Percentiles rank a stretch among this genome's conserved stretches.
These are phyloP conservation scores for Syzygium malaccense DNA, from an alignment of 441 rosid genomes.

Conservation along the genomic window DNA sequence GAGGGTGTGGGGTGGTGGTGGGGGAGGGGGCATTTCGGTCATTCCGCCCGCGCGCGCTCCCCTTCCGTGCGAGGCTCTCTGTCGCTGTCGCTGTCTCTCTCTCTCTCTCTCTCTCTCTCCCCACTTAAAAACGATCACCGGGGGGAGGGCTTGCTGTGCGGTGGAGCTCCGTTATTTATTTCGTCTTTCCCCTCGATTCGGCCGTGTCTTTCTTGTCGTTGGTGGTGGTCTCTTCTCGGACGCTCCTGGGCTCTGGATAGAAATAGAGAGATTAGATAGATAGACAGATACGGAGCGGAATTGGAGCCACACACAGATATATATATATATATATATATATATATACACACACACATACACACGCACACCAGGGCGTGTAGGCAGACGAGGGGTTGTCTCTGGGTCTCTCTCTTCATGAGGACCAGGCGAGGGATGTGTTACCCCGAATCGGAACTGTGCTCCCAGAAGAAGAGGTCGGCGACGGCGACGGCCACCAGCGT, in stretches of 20 bases:
- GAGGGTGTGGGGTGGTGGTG: too few species aligned
- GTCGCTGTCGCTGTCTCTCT: not conserved
- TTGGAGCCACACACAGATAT: not conserved
- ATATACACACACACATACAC: too few species aligned
- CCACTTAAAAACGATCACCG: not conserved
- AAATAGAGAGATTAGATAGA: not conserved
- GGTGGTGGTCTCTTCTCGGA: not conserved
- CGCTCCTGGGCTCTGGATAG: constrained; percentile 15
- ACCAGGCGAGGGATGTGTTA: constrained; percentile 48
- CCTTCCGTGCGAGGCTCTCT: too few species aligned
- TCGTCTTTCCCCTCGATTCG: constrained; percentile 6
- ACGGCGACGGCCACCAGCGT: constrained; percentile 16
- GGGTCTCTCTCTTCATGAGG: constrained; percentile 22
- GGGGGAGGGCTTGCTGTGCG: not conserved
- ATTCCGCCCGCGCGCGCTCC: not conserved
- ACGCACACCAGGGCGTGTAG: not conserved
- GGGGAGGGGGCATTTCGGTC: constrained; percentile 17
- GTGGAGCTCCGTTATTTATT: not conserved
- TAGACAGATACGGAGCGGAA: not conserved
- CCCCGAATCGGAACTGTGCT: constrained; percentile 21
- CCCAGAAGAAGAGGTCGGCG: constrained; percentile 12
- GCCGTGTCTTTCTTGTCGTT: constrained; percentile 21
- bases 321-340: not conserved
- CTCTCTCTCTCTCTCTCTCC: not conserved
- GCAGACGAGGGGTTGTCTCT: not conserved